These are phyloP conservation scores for Vaccinium macrocarpon DNA, from an alignment of 148 eudicot genomes.

Conservation along the genomic window DNA sequence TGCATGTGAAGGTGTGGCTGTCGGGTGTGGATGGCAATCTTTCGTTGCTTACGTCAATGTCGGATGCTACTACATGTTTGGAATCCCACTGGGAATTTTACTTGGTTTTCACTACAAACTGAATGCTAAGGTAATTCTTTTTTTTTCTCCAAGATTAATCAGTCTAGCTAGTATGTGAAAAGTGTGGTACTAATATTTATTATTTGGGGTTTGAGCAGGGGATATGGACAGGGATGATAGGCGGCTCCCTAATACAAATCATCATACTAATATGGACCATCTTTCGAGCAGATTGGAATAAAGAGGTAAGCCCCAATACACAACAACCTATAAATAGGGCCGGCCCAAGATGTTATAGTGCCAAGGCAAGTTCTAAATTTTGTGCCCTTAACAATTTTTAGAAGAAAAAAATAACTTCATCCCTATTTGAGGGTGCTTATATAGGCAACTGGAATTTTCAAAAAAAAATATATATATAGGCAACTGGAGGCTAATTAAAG, in stretches of 20 bases:
- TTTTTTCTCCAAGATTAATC: background rate
- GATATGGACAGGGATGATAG: background rate
- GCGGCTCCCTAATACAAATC: background rate
- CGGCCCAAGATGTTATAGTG: too few relatives aligned
- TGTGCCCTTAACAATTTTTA: too few relatives aligned
- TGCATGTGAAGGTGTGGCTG: slow-evolving; percentile 4
- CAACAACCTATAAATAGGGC: too few relatives aligned
- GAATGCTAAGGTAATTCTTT: background rate
- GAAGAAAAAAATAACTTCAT: too few relatives aligned
- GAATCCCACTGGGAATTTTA: background rate
- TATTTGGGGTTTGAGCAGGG: background rate
- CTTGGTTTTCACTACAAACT: background rate
- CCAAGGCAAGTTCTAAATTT: too few relatives aligned
- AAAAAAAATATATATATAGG: too few relatives aligned
- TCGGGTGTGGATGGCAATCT: background rate
- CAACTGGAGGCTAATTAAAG: too few relatives aligned
- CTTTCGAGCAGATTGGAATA: background rate
- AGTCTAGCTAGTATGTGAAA: background rate
- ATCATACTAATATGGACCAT: background rate
- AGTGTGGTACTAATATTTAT: background rate
- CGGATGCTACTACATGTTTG: background rate
- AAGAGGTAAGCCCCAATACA: background rate
- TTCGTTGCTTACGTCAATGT: background rate
- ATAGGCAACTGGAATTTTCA: too few relatives aligned
- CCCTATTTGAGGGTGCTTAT: too few relatives aligned